Evolutionary conservation across 768 basidiomycete species (phyloP).

Genomic region (Lyophyllum semitale): DNA sequence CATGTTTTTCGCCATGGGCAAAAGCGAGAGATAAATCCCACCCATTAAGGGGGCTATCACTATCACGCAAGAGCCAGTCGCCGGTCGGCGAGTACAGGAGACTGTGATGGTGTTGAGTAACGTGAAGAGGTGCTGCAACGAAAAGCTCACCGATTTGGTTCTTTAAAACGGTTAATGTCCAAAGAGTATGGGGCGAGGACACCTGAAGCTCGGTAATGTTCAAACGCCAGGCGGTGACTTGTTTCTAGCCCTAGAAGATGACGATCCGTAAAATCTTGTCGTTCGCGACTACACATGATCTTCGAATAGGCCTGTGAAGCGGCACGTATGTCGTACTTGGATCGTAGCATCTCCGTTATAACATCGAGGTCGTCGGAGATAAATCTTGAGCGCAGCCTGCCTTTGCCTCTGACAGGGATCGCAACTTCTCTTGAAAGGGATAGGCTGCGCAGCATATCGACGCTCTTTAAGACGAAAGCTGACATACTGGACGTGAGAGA

Average conservation of each 20-base stretch:
- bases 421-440: constrained; percentile 11
- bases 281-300: constrained; percentile 33
- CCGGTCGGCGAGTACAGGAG: constrained; percentile 40
- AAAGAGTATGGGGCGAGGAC: constrained; percentile 30
- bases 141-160: constrained; percentile 29
- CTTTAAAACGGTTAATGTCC: constrained; percentile 24
- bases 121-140: neutral
- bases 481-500: constrained; percentile 25
- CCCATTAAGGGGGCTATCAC: constrained; percentile 38
- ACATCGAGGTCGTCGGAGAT: constrained; percentile 17
- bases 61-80: constrained; percentile 39
- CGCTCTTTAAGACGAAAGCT: constrained; percentile 23
- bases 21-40: constrained; percentile 42
- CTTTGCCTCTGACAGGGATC: constrained; percentile 23
- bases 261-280: constrained; percentile 40
- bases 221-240: constrained; percentile 31
- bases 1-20: constrained; percentile 30
- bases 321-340: constrained; percentile 20
- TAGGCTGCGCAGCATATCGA: constrained; percentile 21
- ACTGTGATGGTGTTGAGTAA: constrained; percentile 10
- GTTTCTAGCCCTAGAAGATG: constrained; percentile 34
- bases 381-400: constrained; percentile 21
- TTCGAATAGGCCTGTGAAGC: constrained; percentile 25
- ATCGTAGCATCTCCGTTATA: constrained; percentile 25
- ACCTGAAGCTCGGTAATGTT: constrained; percentile 27